These are phyloP conservation scores for Nadsonia starkeyi-henricii DNA, from an alignment of 1,139 yeast species.

Conservation along the genomic window DNA sequence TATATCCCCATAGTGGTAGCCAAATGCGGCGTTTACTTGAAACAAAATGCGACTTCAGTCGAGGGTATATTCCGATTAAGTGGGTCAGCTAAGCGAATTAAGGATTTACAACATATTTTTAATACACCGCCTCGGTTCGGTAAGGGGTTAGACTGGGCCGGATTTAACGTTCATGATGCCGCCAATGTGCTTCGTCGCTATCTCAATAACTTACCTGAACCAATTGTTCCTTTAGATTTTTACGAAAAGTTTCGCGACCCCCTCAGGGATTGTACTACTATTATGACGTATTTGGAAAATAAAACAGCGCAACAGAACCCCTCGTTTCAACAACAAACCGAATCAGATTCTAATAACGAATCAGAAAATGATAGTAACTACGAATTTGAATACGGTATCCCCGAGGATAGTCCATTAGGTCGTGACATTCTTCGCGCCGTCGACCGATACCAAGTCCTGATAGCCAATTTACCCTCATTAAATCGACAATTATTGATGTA, in stretches of 20 bases:
- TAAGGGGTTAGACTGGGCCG: slow-evolving; percentile 76
- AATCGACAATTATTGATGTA: slow-evolving; percentile 80
- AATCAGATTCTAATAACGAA: neutral
- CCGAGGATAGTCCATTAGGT: slow-evolving; percentile 9
- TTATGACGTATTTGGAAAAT: slow-evolving; percentile 48
- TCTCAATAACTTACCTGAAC: slow-evolving; percentile 82
- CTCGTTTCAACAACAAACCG: neutral
- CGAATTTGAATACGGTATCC: neutral
- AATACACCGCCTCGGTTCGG: slow-evolving; percentile 86
- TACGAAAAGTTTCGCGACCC: slow-evolving; percentile 79
- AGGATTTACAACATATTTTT: slow-evolving; percentile 71
- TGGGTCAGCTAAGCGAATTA: slow-evolving; percentile 80
- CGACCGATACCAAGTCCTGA: slow-evolving; percentile 53
- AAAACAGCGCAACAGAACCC: slow-evolving; percentile 16
- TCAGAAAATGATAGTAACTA: neutral
- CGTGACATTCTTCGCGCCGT: slow-evolving; percentile 54
- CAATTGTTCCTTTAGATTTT: slow-evolving; percentile 64
- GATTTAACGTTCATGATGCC: slow-evolving; percentile 95
- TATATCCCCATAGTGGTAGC: slow-evolving; percentile 85
- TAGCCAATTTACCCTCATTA: slow-evolving; percentile 50
- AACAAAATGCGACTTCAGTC: slow-evolving; percentile 45
- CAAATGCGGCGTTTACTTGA: slow-evolving; percentile 78
- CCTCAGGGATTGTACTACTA: slow-evolving; percentile 42
- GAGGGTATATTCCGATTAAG: slow-evolving; percentile 92
- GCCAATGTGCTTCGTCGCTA: slow-evolving; percentile 79